Conservation (phyloP, 257 asterid genomes). For the Eucommia ulmoides region DNA sequence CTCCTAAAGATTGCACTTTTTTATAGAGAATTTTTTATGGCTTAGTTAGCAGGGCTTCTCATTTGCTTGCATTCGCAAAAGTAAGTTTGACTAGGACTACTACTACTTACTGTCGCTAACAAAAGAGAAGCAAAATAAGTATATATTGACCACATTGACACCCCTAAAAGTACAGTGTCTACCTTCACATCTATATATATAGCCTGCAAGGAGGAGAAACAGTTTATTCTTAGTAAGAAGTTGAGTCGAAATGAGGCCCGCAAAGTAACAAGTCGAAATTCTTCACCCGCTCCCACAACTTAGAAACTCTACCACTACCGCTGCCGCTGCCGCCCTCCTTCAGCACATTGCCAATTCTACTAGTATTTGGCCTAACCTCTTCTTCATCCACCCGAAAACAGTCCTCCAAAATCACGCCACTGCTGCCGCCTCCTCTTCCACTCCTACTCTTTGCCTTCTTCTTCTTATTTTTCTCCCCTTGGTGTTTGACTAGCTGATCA, state of each 20-base stretch:
- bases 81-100: too few relatives aligned
- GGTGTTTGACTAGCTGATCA: constrained; percentile 44
- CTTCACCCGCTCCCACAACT: constrained; percentile 68
- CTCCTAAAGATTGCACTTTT: too few relatives aligned
- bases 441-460: constrained; percentile 11
- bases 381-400: constrained; percentile 31
- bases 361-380: constrained; percentile 10
- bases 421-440: constrained; percentile 12
- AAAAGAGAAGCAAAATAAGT: too few relatives aligned
- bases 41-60: too few relatives aligned
- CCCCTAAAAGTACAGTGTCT: too few relatives aligned
- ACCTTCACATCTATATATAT: too few relatives aligned
- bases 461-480: constrained; percentile 21
- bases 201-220: too few relatives aligned
- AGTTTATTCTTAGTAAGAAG: constrained; percentile 1
- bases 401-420: constrained; percentile 33
- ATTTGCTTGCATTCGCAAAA: too few relatives aligned
- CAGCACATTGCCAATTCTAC: constrained; percentile 15
- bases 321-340: constrained; percentile 21
- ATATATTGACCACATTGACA: too few relatives aligned
- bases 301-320: constrained; percentile 21
- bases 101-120: too few relatives aligned
- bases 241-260: constrained; percentile 34
- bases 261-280: constrained; percentile 60
- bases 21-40: too few relatives aligned